Percentiles rank a stretch among this genome's conserved stretches.
These are phyloP conservation scores for Agarophyton chilense DNA, from an alignment of 23 red algal species.

Conservation along the genomic window DNA sequence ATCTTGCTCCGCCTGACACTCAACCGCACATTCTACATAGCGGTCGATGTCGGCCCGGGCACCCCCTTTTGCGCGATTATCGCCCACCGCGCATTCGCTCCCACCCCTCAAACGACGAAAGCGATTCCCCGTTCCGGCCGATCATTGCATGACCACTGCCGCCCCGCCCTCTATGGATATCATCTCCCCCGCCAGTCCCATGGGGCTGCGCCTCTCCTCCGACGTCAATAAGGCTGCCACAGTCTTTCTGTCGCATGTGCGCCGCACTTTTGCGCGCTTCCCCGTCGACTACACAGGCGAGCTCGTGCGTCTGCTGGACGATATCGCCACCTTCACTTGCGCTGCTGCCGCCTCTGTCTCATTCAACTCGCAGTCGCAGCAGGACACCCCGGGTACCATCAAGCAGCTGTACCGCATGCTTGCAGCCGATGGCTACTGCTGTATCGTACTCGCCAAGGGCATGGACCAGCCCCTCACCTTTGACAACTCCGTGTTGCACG, in stretches of 20 bases:
- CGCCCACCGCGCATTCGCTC: conserved; percentile 45
- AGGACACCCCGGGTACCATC: conserved; percentile 61
- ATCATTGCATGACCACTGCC: conserved; percentile 14
- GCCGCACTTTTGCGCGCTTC: conserved; percentile 79
- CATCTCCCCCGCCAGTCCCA: conserved; percentile 76
- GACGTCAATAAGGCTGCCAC: conserved; percentile 77
- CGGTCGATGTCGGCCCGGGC: neutral
- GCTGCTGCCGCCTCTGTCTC: conserved; percentile 73
- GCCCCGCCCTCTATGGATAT: conserved; percentile 63
- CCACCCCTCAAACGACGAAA: conserved; percentile 10
- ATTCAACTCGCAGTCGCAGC: conserved; percentile 40
- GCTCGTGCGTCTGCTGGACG: conserved; percentile 96
- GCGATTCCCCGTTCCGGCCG: neutral
- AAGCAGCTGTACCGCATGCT: conserved; percentile 85
- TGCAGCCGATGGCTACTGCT: conserved; percentile 94
- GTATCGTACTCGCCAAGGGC: conserved; percentile 87
- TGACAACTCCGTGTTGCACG: conserved; percentile 88
- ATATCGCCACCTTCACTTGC: conserved; percentile 84
- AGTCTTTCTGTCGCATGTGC: conserved; percentile 94
- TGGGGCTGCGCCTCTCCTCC: conserved; percentile 70
- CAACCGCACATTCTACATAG: neutral
- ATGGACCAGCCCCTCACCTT: conserved; percentile 82
- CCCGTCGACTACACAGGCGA: conserved; percentile 92
- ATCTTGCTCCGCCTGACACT: neutral
- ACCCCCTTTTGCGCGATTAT: conserved; percentile 7